Base-by-base conservation (phyloP, 2,329 filamentous ascomycete species). In the Aureobasidium leucospermi region DNA sequence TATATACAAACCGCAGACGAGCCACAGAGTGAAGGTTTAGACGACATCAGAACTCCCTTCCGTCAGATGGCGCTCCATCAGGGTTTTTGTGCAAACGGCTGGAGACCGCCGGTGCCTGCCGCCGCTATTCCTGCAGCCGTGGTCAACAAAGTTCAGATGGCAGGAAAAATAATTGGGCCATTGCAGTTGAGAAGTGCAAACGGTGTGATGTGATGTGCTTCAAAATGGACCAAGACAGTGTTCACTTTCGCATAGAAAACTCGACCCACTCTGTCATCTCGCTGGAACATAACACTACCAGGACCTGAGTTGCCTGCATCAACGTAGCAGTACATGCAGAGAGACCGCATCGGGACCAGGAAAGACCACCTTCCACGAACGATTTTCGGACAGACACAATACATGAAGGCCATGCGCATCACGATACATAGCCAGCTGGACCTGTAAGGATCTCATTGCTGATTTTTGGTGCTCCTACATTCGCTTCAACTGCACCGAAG, bases 201-300 rank as follows among this genome's bases (percentile, higher is more conserved):
- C 9, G 42, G 42, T 45, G 53, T 57, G 53, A 57, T 57, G 53
- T 57, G 53, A 57, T 57, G 52, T 57, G 53, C 53, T 47, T 32
- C 34, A 39, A 16, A 36, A 15, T 28, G 16, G 13, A 15, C 29
- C 19, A 42, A 56, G 52, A 45, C 13, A 45, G 28, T 56, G 51
- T 19, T 45, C 10, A 56, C 16, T 28, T 31, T 45, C 16, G 36
- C 19, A 29, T 31, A 13, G 3, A 42, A 47, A 7, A n/a, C 23
- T 19, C 28, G 23, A 29, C 15, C 49, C 51, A 36, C 51, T 55
- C 48, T 7, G 31, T 43, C 23, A 23, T 23, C 15, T 23, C 28
- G 19, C 38, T 34, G 51, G 39, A 19, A 28, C 10, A 10, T 23
- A 53, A 29, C 36, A 28, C 23, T 15, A 53, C 48, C 48, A 31